phyloP scores from a whole-genome alignment of 495 filamentous ascomycete species.

The Penicillium parvum region DNA sequence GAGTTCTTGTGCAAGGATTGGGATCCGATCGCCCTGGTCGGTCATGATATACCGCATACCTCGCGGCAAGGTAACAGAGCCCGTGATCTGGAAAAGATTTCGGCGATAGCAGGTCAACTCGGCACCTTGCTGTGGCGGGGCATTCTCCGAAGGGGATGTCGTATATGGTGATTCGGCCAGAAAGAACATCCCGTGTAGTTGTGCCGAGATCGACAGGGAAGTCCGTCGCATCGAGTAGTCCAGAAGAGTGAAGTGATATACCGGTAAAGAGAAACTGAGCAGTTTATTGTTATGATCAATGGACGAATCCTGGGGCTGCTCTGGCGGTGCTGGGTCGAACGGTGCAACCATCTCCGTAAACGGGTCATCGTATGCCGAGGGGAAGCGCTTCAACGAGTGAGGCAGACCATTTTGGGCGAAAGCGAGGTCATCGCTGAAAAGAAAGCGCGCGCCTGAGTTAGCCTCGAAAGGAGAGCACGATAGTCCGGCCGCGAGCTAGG shows the following conservation, averaged over 20 bases:
- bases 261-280: slow-evolving; percentile 70
- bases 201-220: slow-evolving; percentile 65
- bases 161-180: slow-evolving; percentile 78
- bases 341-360: slow-evolving; percentile 52
- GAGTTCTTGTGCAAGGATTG: slow-evolving; percentile 69
- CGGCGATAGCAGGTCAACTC: slow-evolving; percentile 90
- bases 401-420: slow-evolving; percentile 35
- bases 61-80: slow-evolving; percentile 71
- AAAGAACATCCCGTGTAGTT: slow-evolving; percentile 94
- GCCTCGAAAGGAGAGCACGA: background rate
- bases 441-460: background rate
- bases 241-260: slow-evolving; percentile 63
- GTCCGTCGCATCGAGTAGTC: slow-evolving; percentile 61
- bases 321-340: slow-evolving; percentile 47
- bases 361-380: slow-evolving; percentile 62
- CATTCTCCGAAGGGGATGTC: slow-evolving; percentile 56
- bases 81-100: slow-evolving; percentile 86
- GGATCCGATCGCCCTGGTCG: slow-evolving; percentile 71
- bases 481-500: background rate
- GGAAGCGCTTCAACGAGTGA: slow-evolving; percentile 36
- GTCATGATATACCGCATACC: slow-evolving; percentile 68
- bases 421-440: slow-evolving; percentile 37
- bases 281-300: slow-evolving; percentile 74
- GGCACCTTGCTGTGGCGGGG: slow-evolving; percentile 56
- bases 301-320: slow-evolving; percentile 39